Conservation (phyloP, 192 early-diverging fungal genomes). For the Mortierella claussenii region DNA sequence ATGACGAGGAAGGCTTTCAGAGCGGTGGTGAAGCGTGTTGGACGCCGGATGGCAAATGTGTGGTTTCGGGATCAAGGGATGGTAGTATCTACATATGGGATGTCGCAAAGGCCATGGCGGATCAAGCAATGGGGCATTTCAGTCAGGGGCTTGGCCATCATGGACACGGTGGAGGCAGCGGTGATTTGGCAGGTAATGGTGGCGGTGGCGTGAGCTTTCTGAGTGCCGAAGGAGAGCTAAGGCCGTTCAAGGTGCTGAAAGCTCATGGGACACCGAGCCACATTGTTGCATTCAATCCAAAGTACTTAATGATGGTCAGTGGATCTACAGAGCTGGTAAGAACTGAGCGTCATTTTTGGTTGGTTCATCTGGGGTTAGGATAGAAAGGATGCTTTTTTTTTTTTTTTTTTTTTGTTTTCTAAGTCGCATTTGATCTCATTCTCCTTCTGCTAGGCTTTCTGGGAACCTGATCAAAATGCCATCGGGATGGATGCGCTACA, state of each 20-base stretch:
- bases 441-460: constrained; percentile 31
- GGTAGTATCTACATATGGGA: constrained; percentile 76
- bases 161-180: not conserved
- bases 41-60: constrained; percentile 81
- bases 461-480: constrained; percentile 47
- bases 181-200: not conserved
- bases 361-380: not conserved
- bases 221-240: constrained; percentile 31
- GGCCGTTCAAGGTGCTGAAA: constrained; percentile 55
- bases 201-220: constrained; percentile 6
- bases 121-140: not conserved
- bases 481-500: constrained; percentile 33
- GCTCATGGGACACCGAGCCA: constrained; percentile 62
- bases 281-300: constrained; percentile 80
- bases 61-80: constrained; percentile 74
- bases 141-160: not conserved
- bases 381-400: not conserved
- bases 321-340: constrained; percentile 76
- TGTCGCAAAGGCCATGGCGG: constrained; percentile 55
- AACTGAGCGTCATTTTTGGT: not conserved
- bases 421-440: not conserved
- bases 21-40: constrained; percentile 64
- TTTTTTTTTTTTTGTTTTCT: constrained; percentile 2
- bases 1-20: constrained; percentile 15
- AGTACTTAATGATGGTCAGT: constrained; percentile 76